Evolutionary conservation across 2,329 filamentous ascomycete species (phyloP), one percentile per base, ranked within the genome.

Genomic region (Domatiomyces catenatus): DNA sequence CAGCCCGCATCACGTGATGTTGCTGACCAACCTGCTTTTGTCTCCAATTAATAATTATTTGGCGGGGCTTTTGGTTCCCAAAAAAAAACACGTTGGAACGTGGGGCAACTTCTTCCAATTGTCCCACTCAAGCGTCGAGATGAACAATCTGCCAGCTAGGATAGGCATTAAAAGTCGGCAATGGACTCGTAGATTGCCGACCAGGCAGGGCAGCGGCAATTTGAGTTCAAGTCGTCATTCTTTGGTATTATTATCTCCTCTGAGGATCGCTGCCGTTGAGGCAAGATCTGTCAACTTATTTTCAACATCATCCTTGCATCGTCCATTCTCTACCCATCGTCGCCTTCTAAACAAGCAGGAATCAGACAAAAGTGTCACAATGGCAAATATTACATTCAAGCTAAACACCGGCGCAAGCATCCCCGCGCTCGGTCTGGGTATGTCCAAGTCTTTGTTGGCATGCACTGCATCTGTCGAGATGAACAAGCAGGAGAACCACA

Each of bases 401-500:
- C 63, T 75, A 18, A 75, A 73, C 58, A 74, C 70, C 15, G 71
- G 71, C 8, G 68, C 68, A 8, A 58, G 66, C 28, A 73, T 74
- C 19, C 70, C 70, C 8, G 69, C 70, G 43, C 58, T 75, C 39
- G 73, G 74, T 3, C 72, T 77, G 48, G 74, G 55, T 57, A 54
- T 46, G 50, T 32, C 20, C 3, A 8, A 24, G 6, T 24, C 22
- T 6, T 24, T 24, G 22, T 24, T 24, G 22, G 3, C 6, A 24
- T 24, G n/a, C n/a, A n/a, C n/a, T 24, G 22, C 22, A 6, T 24
- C 22, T 3, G 12, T 12, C 32, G 10, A 39, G 32, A 39, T 39
- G 32, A 4, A 15, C 10, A 18, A 20, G 49, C 17, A 39, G 2
- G 42, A 20, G 15, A n/a, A 39, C 28, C 28, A 32, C 8, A 32